Conservation (phyloP, 2,329 filamentous ascomycete species). For the Grosmannia huntii region DNA sequence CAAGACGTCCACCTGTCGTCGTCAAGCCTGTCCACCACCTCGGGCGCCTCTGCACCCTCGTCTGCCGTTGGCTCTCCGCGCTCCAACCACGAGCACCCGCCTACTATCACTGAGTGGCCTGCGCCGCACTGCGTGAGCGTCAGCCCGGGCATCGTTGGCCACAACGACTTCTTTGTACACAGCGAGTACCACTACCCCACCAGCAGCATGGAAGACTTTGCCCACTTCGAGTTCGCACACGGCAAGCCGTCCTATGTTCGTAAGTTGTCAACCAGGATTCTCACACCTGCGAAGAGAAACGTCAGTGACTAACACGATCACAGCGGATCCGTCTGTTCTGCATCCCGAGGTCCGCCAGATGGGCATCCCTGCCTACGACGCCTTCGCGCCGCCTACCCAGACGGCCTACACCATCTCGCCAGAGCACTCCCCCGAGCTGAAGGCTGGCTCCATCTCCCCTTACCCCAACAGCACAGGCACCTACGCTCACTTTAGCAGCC, state of each 20-base stretch:
- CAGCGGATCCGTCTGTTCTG: conserved; percentile 42
- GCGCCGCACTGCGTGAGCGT: conserved; percentile 41
- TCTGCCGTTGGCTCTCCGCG: conserved; percentile 57
- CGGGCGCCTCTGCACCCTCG: conserved; percentile 50
- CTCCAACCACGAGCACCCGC: conserved; percentile 45
- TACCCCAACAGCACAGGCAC: conserved; percentile 32
- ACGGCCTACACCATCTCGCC: conserved; percentile 46
- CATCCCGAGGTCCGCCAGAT: conserved; percentile 40
- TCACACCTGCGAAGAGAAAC: conserved; percentile 8
- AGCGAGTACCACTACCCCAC: conserved; percentile 43
- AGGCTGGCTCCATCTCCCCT: conserved; percentile 35
- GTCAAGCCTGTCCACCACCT: conserved; percentile 48
- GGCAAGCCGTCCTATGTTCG: conserved; percentile 39
- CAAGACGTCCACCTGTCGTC: conserved; percentile 36
- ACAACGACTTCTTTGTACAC: conserved; percentile 38
- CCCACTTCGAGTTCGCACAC: conserved; percentile 32
- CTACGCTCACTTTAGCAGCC: conserved; percentile 20
- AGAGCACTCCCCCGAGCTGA: conserved; percentile 40
- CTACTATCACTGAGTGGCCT: conserved; percentile 46
- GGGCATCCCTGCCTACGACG: conserved; percentile 37
- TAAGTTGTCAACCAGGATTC: conserved; percentile 32
- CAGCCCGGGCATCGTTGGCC: conserved; percentile 50
- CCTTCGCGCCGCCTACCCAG: conserved; percentile 30
- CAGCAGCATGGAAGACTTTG: conserved; percentile 36
- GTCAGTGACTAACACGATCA: conserved; percentile 2